These are phyloP conservation scores for Phytophthora foliorum DNA, from an alignment of 352 stramenopile species.

Conservation along the genomic window DNA sequence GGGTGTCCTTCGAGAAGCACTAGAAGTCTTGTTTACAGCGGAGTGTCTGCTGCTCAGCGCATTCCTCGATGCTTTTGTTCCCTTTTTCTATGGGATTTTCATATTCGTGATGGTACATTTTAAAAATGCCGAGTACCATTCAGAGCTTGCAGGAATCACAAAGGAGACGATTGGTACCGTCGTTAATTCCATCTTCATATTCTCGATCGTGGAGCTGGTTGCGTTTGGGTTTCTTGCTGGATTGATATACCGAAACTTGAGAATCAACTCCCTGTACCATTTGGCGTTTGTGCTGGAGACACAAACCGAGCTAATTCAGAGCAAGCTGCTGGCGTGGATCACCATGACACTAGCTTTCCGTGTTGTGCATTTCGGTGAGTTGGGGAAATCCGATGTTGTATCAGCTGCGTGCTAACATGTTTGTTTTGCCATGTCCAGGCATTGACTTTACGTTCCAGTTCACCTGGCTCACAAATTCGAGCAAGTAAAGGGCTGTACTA, in stretches of 20 bases:
- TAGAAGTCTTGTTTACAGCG: slow-evolving; percentile 35
- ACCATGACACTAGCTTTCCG: slow-evolving; percentile 41
- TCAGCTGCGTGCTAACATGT: not conserved
- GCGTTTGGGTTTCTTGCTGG: slow-evolving; percentile 29
- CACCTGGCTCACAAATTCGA: not conserved
- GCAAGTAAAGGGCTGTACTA: not conserved
- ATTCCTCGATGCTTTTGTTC: slow-evolving; percentile 46
- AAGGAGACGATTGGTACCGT: slow-evolving; percentile 3
- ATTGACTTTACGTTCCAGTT: slow-evolving; percentile 3
- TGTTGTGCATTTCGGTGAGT: slow-evolving; percentile 41
- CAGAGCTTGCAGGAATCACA: slow-evolving; percentile 32
- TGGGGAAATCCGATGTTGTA: not conserved
- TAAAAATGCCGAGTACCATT: slow-evolving; percentile 42
- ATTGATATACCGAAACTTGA: slow-evolving; percentile 24
- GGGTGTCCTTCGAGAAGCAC: slow-evolving; percentile 16
- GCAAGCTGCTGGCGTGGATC: slow-evolving; percentile 44
- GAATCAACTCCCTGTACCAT: slow-evolving; percentile 41
- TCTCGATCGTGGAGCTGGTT: slow-evolving; percentile 36
- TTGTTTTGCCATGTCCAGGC: not conserved
- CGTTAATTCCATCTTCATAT: slow-evolving; percentile 33
- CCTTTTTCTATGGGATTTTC: slow-evolving; percentile 40
- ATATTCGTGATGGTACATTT: slow-evolving; percentile 33
- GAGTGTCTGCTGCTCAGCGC: slow-evolving; percentile 46
- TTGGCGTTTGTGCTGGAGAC: slow-evolving; percentile 53
- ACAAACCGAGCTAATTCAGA: slow-evolving; percentile 39